Base-by-base conservation (phyloP, 2,329 filamentous ascomycete genomes). In the Fusarium sp. region DNA sequence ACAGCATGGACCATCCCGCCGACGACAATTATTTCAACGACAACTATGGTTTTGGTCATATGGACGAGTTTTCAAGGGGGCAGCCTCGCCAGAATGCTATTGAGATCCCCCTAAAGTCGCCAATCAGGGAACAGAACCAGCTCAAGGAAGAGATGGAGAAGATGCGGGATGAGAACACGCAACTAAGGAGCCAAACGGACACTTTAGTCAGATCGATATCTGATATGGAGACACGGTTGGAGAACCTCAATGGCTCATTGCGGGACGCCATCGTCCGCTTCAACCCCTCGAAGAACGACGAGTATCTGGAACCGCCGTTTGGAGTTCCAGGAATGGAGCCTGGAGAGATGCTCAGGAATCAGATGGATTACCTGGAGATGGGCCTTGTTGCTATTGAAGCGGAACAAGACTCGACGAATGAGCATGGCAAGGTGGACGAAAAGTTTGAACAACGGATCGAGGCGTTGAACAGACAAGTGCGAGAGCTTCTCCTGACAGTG, bases 1-100 rank as follows among this genome's bases (percentile, higher is more conserved):
- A 89, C 69, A 91, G 90, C 77, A 79, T 90, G 71, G 89, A 90
- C 36, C 85, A 86, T 20, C 80, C 85, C 2, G 85, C 85, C 42
- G 89, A 90, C 18, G 88, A 90, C 8, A 84, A 91, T 67, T 89
- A 92, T 57, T 95, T 97, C 77, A 94, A 97, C 78, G 94, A 97
- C 74, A 88, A 50, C 9, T 97, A 95, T 79, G 91, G 78, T 13
- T 88, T 93, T 7, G 93, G 95, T 74, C 88, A 90, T 68, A 81
- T 92, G 22, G 91, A 93, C 71, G 87, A 85, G 68, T 73, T 76
- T 7, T 69, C 77, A 4, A 73, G 67, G 58, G 76, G 80, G 25
- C 77, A 78, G 20, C 77, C 79, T 35, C 83, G 81, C 60, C 85
- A 85, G 66, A 85, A 85, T 61, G 79, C 84, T 27, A 86, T 90